phyloP scores from a whole-genome alignment of 768 basidiomycete species.

The Rhodotorula taiwanensis region DNA sequence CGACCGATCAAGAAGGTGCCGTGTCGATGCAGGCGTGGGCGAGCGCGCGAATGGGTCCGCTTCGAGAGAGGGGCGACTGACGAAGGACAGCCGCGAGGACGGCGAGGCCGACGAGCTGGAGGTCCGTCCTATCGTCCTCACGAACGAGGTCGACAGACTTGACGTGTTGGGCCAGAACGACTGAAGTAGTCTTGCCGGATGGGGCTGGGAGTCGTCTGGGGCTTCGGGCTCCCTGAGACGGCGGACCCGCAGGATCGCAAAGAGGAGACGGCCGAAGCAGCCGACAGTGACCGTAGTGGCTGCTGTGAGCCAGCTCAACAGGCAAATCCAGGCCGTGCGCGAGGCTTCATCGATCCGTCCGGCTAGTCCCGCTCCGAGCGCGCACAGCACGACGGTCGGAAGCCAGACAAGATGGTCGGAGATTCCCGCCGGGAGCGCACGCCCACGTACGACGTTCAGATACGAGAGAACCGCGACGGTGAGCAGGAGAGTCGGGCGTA shows the following conservation, averaged over 20 bases:
- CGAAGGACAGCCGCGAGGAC: neutral
- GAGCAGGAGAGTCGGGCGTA: conserved; percentile 20
- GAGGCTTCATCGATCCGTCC: neutral
- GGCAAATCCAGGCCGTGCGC: conserved; percentile 10
- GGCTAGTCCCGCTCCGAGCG: conserved; percentile 19
- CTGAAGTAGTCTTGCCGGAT: conserved; percentile 3
- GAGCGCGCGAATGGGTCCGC: conserved; percentile 23
- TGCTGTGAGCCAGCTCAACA: conserved; percentile 25
- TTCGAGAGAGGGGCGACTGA: neutral
- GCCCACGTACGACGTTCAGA: conserved; percentile 23
- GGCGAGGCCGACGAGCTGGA: conserved; percentile 1
- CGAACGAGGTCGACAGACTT: conserved; percentile 24
- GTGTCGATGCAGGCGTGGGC: conserved; percentile 25
- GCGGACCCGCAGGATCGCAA: conserved; percentile 41
- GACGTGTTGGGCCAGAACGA: conserved; percentile 19
- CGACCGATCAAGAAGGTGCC: conserved; percentile 21
- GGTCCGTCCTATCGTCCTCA: conserved; percentile 18
- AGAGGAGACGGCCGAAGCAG: conserved; percentile 41
- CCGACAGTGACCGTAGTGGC: too few relatives aligned
- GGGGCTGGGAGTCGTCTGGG: neutral
- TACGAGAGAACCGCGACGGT: conserved; percentile 22
- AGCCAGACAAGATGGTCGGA: conserved; percentile 34
- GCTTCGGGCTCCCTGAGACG: neutral
- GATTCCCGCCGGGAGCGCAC: conserved; percentile 14
- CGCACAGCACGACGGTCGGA: conserved; percentile 12